A percentile compares a stretch with the other conserved stretches of the same genome.
Conservation (phyloP, 208 protist species). For the Leishmania mexicana region DNA sequence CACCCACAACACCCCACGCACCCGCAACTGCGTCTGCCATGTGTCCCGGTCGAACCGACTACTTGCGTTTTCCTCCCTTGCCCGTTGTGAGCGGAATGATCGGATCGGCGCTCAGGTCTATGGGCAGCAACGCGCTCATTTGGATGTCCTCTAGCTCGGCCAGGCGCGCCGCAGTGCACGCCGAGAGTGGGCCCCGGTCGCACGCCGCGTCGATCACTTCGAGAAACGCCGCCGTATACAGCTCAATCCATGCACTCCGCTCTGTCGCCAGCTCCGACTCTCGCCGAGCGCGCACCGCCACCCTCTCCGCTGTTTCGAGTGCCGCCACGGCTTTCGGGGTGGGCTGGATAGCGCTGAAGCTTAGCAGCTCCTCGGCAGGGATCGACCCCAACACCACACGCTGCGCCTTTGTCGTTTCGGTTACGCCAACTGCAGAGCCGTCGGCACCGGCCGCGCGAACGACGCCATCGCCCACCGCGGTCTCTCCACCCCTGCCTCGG, state of each 20-base stretch:
- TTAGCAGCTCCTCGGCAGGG: conserved; percentile 12
- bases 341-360: conserved; percentile 17
- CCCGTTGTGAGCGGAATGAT: conserved; percentile 36
- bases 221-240: conserved; percentile 22
- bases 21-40: neutral
- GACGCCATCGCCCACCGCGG: neutral
- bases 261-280: conserved; percentile 13
- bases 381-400: conserved; percentile 10
- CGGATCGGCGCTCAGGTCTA: conserved; percentile 57
- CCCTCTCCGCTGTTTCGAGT: conserved; percentile 14
- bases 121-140: conserved; percentile 44
- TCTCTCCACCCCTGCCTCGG: neutral
- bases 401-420: conserved; percentile 12
- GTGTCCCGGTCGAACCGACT: neutral
- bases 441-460: neutral
- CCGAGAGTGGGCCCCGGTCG: conserved; percentile 58
- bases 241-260: neutral
- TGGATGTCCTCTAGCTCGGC: conserved; percentile 62
- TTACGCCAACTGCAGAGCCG: neutral
- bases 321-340: conserved; percentile 1
- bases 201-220: conserved; percentile 53
- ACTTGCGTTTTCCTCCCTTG: conserved; percentile 29
- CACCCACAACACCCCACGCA: neutral
- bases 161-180: conserved; percentile 40
- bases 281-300: conserved; percentile 1